Percentiles rank a stretch among this genome's conserved stretches.
Evolutionary conservation across 257 asterid genomes (phyloP).

Genomic region (Fraxinus americana): DNA sequence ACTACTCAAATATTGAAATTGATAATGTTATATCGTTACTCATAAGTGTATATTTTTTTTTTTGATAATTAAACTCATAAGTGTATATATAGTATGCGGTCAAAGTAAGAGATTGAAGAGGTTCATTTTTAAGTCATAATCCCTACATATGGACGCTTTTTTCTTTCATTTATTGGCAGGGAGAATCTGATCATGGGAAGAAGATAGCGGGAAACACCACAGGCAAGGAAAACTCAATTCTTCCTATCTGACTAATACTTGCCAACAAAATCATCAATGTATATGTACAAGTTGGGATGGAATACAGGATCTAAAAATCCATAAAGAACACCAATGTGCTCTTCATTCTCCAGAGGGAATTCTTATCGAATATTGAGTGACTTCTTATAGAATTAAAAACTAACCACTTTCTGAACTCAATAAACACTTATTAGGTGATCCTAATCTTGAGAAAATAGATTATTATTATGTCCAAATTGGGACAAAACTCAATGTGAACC

Average conservation of each 20-base stretch:
- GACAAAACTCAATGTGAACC: not conserved
- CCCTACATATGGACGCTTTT: not conserved
- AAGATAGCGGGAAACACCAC: not conserved
- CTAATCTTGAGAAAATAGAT: not conserved
- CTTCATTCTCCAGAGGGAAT: not conserved
- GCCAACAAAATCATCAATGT: not conserved
- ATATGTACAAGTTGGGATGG: not conserved
- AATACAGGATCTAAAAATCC: slow-evolving; percentile 9
- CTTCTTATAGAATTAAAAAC: not conserved
- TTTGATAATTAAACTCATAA: too few species aligned
- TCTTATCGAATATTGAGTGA: not conserved
- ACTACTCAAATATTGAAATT: not conserved
- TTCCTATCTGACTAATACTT: not conserved
- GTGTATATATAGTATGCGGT: not conserved
- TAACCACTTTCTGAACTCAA: not conserved
- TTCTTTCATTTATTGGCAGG: not conserved
- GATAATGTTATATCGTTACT: not conserved
- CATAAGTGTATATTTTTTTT: not conserved
- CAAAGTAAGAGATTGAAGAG: not conserved
- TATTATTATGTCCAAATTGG: not conserved
- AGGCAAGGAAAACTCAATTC: slow-evolving; percentile 1
- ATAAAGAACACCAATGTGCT: not conserved
- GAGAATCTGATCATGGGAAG: not conserved
- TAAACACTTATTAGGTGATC: not conserved
- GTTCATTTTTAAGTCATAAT: not conserved